Base-by-base conservation (phyloP, 2,329 filamentous ascomycete genomes). In the Coniella vitis region DNA sequence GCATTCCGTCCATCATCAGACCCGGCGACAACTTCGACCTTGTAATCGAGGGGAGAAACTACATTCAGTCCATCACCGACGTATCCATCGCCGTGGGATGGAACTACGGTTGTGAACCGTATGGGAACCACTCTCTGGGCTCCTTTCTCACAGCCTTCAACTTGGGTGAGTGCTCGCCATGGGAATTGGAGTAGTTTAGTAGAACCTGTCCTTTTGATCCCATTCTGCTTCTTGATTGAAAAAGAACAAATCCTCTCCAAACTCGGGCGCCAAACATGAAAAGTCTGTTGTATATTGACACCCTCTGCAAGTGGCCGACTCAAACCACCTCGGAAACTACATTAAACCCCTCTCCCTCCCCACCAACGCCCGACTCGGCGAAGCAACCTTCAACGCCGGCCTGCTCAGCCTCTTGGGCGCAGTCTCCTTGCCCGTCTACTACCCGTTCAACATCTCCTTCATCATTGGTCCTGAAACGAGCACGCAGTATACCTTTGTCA, bases 41-140 rank as follows among this genome's bases (percentile, higher is more conserved):
- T 56, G 62, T 62, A 17, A 63, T 75, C 53, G 39, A 62, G 37
- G 67, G 65, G 38, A 60, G 66, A 41, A 64, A 65, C 60, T 73
- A 72, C 62, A 69, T 71, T 58, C 71, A 75, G 58, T 47, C 60
- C 45, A 66, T 72, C 25, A 58, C 63, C 54, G 71, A 75, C 53
- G 60, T 74, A 3, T 63, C 70, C 45, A 64, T 73, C 9, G 69
- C 66, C 22, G 71, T 71, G 54, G 72, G 72, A 34, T 66, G 62
- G 52, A 43, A 53, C 3, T 41, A 56, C 1, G 38, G 49, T 7
- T 56, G 53, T 8, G 51, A 56, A 2, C 64, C 55, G 10, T 29
- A 5, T 4, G 64, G 54, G 52, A 56, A 57, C 0, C 49, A 50
- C 8, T 55, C 56, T 4, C 57, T 72, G 0, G 69, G 69, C 16